phyloP scores from a whole-genome alignment of 371 early-diverging fungal species.

The Mortierella sp. region DNA sequence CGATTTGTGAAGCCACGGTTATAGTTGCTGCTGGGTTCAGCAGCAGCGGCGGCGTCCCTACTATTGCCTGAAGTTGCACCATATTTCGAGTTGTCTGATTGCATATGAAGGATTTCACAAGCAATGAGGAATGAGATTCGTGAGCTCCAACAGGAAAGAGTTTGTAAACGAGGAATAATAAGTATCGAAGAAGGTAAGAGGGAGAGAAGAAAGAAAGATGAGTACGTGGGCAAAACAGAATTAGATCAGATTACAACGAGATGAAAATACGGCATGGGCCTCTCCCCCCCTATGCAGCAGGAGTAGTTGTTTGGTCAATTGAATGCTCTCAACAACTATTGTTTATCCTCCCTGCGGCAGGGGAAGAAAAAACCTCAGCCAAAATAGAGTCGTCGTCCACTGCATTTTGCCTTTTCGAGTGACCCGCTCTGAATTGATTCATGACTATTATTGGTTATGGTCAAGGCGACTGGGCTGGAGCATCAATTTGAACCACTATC shows the following conservation, averaged over 20 bases:
- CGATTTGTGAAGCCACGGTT: background rate
- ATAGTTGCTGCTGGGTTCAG: background rate
- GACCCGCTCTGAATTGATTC: too few species aligned
- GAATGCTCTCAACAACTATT: background rate
- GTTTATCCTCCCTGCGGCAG: too few species aligned
- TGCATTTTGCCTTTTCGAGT: too few species aligned
- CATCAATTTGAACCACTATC: background rate
- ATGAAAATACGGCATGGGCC: background rate
- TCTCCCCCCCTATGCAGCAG: background rate
- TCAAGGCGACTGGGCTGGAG: background rate
- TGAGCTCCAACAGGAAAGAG: background rate
- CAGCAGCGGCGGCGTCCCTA: conserved; percentile 9
- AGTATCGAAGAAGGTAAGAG: background rate
- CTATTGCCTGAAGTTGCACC: conserved; percentile 13
- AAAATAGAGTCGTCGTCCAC: too few species aligned
- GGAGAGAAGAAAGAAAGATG: background rate
- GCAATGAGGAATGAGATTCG: background rate
- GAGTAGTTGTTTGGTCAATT: background rate
- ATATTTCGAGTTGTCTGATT: conserved; percentile 22
- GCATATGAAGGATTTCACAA: conserved; percentile 8
- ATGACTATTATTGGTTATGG: too few species aligned
- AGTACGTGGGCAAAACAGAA: background rate
- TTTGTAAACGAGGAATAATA: background rate
- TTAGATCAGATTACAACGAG: conserved; percentile 6
- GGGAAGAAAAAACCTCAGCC: background rate